Base-by-base conservation (phyloP, 2,329 filamentous ascomycete species). In the Venturia pyrina region DNA sequence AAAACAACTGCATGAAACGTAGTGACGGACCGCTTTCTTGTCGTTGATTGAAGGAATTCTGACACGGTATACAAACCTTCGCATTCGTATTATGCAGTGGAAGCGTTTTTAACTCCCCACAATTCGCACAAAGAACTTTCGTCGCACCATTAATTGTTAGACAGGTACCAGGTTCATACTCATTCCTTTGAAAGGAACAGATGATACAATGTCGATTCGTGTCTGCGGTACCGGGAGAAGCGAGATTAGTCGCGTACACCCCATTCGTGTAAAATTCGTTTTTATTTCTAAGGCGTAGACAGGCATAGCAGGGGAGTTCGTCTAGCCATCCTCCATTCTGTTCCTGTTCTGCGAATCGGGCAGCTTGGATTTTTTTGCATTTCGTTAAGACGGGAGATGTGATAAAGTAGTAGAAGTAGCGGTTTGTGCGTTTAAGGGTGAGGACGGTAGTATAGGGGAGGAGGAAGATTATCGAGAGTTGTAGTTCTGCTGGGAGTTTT, bases 361-460 rank as follows among this genome's bases (percentile, higher is more conserved):
- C 44, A 13, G 46, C n/a, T 50, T 64, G 62, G 13, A 28, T 5
- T 34, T 34, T 2, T n/a, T 17, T 17, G 46, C 62, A 48, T 40
- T 64, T 24, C 2, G 24, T 13, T 5, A 64, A 13, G 34, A 64
- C 8, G 24, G 43, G 11, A 5, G 62, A 5, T 10, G 13, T 53
- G 62, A 64, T 7, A 44, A 64, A 56, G 34, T 48, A 53, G 62
- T 50, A 24, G 44, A 64, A 64, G 24, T 64, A 64, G n/a, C 62
- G 62, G 46, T 15, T 48, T 37, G 62, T 64, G 13, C 32, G 11
- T 37, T 50, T 64, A 17, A 64, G 62, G 21, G 43, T 19, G 21
- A 64, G 24, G 19, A 64, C 44, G 62, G 43, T 13, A 3, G 5
- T 17, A 10, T 64, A 64, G 15, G 43, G 41, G 5, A 64, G 40